These are phyloP conservation scores for Lodderomyces metapsilosis DNA, from an alignment of 1,139 yeast genomes.

Conservation along the genomic window DNA sequence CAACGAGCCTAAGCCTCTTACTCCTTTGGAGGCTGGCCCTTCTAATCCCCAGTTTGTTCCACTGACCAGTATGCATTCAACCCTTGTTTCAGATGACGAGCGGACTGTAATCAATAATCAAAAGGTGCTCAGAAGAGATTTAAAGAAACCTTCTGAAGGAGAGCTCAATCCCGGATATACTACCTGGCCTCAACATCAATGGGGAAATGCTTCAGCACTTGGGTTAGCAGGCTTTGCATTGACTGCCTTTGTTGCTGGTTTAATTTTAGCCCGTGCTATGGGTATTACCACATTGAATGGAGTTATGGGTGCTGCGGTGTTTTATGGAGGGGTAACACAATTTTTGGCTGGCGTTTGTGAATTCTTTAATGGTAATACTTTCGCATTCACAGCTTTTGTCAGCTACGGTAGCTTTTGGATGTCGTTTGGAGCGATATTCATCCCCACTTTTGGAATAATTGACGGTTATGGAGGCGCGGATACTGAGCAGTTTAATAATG, in stretches of 20 bases:
- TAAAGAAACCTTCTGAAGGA: constrained; percentile 31
- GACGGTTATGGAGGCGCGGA: constrained; percentile 49
- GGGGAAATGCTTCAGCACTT: constrained; percentile 62
- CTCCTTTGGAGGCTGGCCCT: not conserved
- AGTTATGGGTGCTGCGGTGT: constrained; percentile 43
- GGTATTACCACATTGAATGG: constrained; percentile 35
- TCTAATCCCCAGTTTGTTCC: constrained; percentile 16
- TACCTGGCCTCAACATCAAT: constrained; percentile 31
- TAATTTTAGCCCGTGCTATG: constrained; percentile 42
- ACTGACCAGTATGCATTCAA: constrained; percentile 1
- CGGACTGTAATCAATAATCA: constrained; percentile 30
- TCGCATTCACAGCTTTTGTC: constrained; percentile 40
- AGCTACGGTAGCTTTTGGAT: constrained; percentile 48
- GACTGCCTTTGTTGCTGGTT: constrained; percentile 49
- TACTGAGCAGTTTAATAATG: constrained; percentile 25
- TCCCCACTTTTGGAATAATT: constrained; percentile 50
- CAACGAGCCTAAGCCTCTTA: constrained; percentile 3
- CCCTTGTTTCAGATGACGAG: constrained; percentile 18
- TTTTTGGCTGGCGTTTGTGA: constrained; percentile 55
- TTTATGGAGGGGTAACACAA: constrained; percentile 50
- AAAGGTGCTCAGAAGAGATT: constrained; percentile 29
- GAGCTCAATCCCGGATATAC: constrained; percentile 31
- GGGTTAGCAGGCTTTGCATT: constrained; percentile 56
- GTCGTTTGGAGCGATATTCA: constrained; percentile 34
- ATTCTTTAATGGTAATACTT: constrained; percentile 32